Evolutionary conservation across 1,284 basidiomycete species (phyloP).

Genomic region (Lignosus rhinocerotis): DNA sequence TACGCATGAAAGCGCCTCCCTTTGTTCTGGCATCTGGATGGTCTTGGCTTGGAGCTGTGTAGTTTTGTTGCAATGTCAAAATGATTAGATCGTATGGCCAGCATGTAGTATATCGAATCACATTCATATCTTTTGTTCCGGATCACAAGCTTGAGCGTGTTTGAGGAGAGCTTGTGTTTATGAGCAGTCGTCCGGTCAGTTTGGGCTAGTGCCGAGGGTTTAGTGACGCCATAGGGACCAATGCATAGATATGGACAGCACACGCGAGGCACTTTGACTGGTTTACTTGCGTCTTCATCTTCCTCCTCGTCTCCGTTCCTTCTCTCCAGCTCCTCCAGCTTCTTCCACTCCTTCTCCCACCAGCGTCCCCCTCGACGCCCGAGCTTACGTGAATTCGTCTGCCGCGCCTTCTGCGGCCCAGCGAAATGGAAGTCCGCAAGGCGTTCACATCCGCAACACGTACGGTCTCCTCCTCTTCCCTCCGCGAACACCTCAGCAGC

Average conservation of each 20-base stretch:
- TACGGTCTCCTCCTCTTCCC: slow-evolving; percentile 36
- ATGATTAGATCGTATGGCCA: slow-evolving; percentile 17
- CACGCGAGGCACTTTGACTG: neutral
- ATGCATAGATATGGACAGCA: neutral
- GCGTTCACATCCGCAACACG: slow-evolving; percentile 34
- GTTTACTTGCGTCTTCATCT: neutral
- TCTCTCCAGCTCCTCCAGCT: neutral
- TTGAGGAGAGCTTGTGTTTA: slow-evolving; percentile 4
- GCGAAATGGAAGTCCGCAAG: slow-evolving; percentile 33
- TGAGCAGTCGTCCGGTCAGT: neutral
- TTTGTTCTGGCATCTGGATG: slow-evolving; percentile 4
- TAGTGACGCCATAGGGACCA: slow-evolving; percentile 19
- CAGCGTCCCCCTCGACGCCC: neutral
- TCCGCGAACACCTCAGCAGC: slow-evolving; percentile 60
- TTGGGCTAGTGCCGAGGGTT: neutral
- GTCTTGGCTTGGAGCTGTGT: slow-evolving; percentile 14
- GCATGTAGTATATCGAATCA: slow-evolving; percentile 23
- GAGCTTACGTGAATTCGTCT: neutral
- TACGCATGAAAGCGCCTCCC: slow-evolving; percentile 57
- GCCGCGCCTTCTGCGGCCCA: neutral
- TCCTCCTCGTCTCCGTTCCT: neutral
- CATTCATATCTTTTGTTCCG: slow-evolving; percentile 2
- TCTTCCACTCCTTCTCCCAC: neutral
- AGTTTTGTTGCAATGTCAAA: slow-evolving; percentile 13
- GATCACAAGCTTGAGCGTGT: too few relatives aligned